These are phyloP conservation scores for Gamarada debralockiae DNA, from an alignment of 495 filamentous ascomycete genomes.

Conservation along the genomic window DNA sequence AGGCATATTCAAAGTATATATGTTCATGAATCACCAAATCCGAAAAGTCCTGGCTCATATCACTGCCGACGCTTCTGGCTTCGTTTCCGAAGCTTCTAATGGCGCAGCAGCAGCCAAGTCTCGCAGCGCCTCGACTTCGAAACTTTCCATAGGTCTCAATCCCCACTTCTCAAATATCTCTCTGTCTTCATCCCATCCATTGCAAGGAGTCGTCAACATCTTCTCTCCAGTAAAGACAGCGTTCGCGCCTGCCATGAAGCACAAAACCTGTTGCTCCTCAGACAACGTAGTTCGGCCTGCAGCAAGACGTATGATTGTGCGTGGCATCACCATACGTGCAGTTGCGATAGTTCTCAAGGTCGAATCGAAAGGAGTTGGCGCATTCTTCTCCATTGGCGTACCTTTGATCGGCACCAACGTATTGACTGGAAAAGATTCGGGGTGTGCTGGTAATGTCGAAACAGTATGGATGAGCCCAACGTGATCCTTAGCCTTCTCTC, in stretches of 20 bases:
- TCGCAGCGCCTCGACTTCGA: conserved; percentile 29
- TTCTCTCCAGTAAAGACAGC: conserved; percentile 89
- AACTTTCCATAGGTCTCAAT: conserved; percentile 62
- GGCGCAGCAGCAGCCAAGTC: conserved; percentile 17
- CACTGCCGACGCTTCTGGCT: neutral
- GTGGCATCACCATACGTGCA: conserved; percentile 71
- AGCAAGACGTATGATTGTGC: conserved; percentile 76
- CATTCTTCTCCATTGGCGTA: conserved; percentile 70
- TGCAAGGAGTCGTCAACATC: conserved; percentile 87
- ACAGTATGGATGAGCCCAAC: conserved; percentile 77
- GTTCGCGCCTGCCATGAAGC: conserved; percentile 83
- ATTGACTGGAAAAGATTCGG: conserved; percentile 83
- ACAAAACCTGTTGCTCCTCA: conserved; percentile 80
- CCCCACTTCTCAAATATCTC: conserved; percentile 78
- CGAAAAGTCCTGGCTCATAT: neutral
- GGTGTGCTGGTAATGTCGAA: conserved; percentile 68
- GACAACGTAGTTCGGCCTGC: conserved; percentile 72
- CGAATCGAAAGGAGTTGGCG: conserved; percentile 63
- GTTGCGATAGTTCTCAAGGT: conserved; percentile 74
- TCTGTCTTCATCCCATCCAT: conserved; percentile 82
- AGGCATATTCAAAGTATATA: too few relatives aligned
- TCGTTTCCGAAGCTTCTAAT: conserved; percentile 3
- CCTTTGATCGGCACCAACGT: conserved; percentile 82
- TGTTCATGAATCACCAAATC: neutral
- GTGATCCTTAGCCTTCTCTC: conserved; percentile 70